phyloP scores from a whole-genome alignment of 1,284 basidiomycete species.

The Cystobasidium sp. region DNA sequence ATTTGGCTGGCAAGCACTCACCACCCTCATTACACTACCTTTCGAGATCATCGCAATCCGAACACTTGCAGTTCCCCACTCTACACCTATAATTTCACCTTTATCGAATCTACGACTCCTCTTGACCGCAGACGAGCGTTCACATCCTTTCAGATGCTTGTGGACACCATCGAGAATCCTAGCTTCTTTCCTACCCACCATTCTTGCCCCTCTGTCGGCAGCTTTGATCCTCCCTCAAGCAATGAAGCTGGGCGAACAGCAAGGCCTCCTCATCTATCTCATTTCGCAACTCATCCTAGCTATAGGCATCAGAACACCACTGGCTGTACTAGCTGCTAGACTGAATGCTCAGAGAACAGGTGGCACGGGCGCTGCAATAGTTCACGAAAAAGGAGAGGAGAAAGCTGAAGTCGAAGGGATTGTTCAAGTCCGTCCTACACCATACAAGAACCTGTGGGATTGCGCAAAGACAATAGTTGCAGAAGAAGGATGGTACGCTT shows the following conservation, averaged over 20 bases:
- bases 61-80: conserved; percentile 33
- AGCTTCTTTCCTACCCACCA: conserved; percentile 39
- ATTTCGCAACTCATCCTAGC: conserved; percentile 34
- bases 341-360: conserved; percentile 39
- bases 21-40: conserved; percentile 34
- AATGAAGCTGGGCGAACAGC: conserved; percentile 22
- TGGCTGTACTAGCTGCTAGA: conserved; percentile 36
- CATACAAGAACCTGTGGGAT: conserved; percentile 35
- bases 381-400: conserved; percentile 34
- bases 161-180: conserved; percentile 40
- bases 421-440: conserved; percentile 33
- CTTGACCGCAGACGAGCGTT: conserved; percentile 37
- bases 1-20: conserved; percentile 41
- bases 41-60: conserved; percentile 39
- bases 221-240: conserved; percentile 27
- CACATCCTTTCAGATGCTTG: conserved; percentile 29
- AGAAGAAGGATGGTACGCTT: conserved; percentile 41
- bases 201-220: conserved; percentile 33
- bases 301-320: conserved; percentile 34
- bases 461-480: conserved; percentile 30
- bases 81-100: conserved; percentile 28
- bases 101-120: conserved; percentile 38
- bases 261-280: conserved; percentile 30
- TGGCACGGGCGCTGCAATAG: conserved; percentile 38
- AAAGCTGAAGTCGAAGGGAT: conserved; percentile 32